Base-by-base conservation (phyloP, 305 asterid genomes). In the Rubia balearica region DNA sequence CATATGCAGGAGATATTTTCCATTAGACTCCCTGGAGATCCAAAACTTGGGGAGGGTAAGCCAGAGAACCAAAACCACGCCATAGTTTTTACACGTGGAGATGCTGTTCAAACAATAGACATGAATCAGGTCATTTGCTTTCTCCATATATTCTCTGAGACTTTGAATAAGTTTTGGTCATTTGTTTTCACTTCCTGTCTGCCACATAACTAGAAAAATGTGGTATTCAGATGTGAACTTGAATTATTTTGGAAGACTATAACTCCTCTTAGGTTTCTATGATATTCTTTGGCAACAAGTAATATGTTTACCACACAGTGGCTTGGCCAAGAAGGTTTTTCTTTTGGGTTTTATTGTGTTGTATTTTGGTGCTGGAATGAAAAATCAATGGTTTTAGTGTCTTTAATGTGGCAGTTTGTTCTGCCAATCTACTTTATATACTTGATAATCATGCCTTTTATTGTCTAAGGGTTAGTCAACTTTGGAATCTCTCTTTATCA, bases 61-160 rank as follows among this genome's bases (percentile, higher is more conserved):
- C 99, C 99, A 36, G 99, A 94, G 83, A 94, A 91, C 71, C 99
- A 94, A 74, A 94, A 94, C 76, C 99, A 94, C 83, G 96, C 99
- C 2, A 84, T 94, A 71, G 22, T 94, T 73, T 95, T 95, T 77
- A 95, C 99, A 33, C 97, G 98, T 33, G 99, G 99, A 53, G 98
- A 91, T 61, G 99, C 98, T 66, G 75, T 95, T 79, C 99, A 95
- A 78, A 95, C 99, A 64, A 95, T 95, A 65, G 99, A 95, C 84
- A 95, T 95, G 98, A 95, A 95, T 77, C 99, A 95, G 97, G 99
- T 85, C 69, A 81, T 13, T 61, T n/a, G 13, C 63, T 24, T 55
- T 17, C 59, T 53, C 10, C 55, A 12, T 75, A 56, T 9, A 27
- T 42, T 65, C n/a, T 76, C 74, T 43, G 38, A 41, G 45, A 38